Base-by-base conservation (phyloP, 345 rosid species). In the Eucalyptus brandiana region DNA sequence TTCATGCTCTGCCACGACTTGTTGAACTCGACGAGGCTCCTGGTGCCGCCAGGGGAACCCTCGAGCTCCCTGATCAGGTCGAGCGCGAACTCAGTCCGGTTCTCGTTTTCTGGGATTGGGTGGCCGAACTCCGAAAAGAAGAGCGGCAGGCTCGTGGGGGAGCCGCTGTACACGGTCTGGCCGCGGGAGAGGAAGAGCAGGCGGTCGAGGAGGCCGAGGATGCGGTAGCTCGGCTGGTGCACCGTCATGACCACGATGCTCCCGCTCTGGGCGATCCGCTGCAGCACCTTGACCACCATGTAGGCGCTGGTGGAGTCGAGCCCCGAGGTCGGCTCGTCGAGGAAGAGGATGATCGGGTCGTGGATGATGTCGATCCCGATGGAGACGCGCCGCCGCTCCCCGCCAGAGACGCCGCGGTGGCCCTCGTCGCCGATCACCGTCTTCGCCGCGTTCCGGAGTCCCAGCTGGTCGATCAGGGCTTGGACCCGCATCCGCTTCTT, bases 281-380 rank as follows among this genome's bases (percentile, higher is more conserved):
- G 97, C 88, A 98, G 88, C 2, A 98, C 99, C 76, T 97, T 98
- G 30, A 97, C 99, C 67, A 97, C 99, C 99, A 95, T 96, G 92
- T 91, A 97, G 8, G 99, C 99, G 50, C 98, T 96, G 9, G 99
- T 97, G 8, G 99, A 97, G 89, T 97, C 99, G 65, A 97, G 92
- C 8, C 99, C 99, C 1, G 99, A 97, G 51, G 99, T 97, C 7
- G 99, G 99, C 87, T 97, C 99, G 34, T 97, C 99, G 17, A 97
- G 96, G 90, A 97, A 95, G 32, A 97, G 94, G 19, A 97, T 60
- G 17, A 97, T 97, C 4, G 99, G 99, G 34, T 97, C 99, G 26
- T 96, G 99, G 62, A 97, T 95, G 45, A 97, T 96, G 87, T 97
- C 98, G 42, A 91, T 97, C 9, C 99, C 99, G 5, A 97, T 97